These are phyloP conservation scores for Edaphochlamys debaryana DNA, from an alignment of 139 green algal species.

Conservation along the genomic window DNA sequence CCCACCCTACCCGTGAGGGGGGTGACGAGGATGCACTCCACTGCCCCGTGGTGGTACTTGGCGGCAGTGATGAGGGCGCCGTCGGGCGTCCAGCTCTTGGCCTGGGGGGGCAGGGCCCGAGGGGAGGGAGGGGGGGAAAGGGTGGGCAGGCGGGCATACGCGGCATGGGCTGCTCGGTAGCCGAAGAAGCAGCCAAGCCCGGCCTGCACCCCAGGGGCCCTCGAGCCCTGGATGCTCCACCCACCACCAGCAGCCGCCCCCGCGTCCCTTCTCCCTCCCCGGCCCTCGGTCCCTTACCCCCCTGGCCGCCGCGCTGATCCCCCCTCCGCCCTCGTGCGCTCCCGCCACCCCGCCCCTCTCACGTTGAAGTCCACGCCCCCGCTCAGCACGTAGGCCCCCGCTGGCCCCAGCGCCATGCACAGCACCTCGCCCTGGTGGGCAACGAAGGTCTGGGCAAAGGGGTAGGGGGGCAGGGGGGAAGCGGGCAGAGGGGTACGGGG, in stretches of 20 bases:
- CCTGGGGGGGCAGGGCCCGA: constrained; percentile 17
- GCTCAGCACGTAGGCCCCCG: constrained; percentile 50
- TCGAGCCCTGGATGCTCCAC: no score
- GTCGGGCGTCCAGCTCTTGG: constrained; percentile 47
- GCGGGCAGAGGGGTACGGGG: neutral
- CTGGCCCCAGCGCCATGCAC: constrained; percentile 30
- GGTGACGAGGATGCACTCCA: constrained; percentile 58
- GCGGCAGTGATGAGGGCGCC: constrained; percentile 38
- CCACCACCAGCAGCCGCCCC: no score
- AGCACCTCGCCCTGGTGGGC: constrained; percentile 69
- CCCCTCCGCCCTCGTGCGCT: no score
- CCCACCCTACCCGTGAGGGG: no score
- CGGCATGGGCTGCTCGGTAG: no score
- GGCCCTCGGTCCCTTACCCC: no score
- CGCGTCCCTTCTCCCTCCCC: no score
- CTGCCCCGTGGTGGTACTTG: constrained; percentile 56
- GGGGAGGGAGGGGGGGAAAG: no score
- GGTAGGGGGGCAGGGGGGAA: neutral
- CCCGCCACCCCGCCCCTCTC: neutral
- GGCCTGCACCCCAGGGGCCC: no score
- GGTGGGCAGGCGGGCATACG: no score
- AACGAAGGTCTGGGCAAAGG: constrained; percentile 47
- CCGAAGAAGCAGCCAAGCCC: no score
- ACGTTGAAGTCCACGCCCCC: constrained; percentile 66
- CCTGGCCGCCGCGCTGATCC: no score